Base-by-base conservation (phyloP, 768 basidiomycete species). In the Russula griseocarnosa region DNA sequence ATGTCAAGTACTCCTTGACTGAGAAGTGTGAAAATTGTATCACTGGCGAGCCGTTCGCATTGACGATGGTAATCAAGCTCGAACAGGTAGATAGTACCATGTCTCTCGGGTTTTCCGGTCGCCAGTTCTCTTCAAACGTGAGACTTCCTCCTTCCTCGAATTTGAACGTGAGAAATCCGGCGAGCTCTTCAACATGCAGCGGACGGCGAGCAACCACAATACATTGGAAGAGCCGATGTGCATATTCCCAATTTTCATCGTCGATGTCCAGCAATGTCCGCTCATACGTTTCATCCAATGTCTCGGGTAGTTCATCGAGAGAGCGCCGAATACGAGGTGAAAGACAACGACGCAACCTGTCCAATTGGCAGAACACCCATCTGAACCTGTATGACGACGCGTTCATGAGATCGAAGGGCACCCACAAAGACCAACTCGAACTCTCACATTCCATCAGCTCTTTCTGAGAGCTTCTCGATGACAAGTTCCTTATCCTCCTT, bases 321-420 rank as follows among this genome's bases (percentile, higher is more conserved):
- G 28, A 18, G 2, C 4, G 9, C 7, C 28, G 40, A 8, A 54
- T 36, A 22, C 53, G 53, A 14, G 53, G 34, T 44, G 7, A 2
- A n/a, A 30, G 40, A 20, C 42, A 44, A 2, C 42, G 26, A 20
- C 55, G 42, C 10, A 57, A 16, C 28, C 3, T 46, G 20, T 57
- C 42, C 42, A 57, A 30, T 9, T 57, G 55, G 10, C 55, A 57
- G 55, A 20, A 57, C 20, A 22, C 55, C 55, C 55, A 57, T 7
- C 42, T 3, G 4, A 44, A 46, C 55, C 55, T 57, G 11, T n/a
- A n/a, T n/a, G n/a, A n/a, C n/a, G n/a, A n/a, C n/a, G n/a, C n/a
- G n/a, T n/a, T n/a, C n/a, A n/a, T n/a, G n/a, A n/a, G n/a, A n/a
- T n/a, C n/a, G n/a, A n/a, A n/a, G n/a, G n/a, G n/a, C n/a, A n/a